Evolutionary conservation across 768 basidiomycete species (phyloP), one percentile per base, ranked within the genome.

Genomic region (Mycena floridula): DNA sequence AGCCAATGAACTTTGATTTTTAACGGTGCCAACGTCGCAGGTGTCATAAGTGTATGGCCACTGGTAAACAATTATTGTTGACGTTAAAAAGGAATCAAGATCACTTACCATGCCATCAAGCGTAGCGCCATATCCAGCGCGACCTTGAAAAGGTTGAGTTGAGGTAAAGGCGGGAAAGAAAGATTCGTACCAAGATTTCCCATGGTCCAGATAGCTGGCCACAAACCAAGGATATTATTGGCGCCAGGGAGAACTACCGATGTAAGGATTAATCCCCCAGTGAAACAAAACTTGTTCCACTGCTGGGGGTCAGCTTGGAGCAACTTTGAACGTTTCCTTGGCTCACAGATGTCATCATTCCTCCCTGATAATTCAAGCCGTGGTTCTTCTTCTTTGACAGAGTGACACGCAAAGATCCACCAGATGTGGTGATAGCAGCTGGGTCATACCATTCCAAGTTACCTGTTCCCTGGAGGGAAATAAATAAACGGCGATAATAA

Each of bases 1-100:
- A n/a, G 20, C 91, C 91, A 26, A n/a, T n/a, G n/a, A n/a, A n/a
- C n/a, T 77, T 61, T 94, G 92, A 60, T 90, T 90, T 8, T 76
- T 67, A 1, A 85, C 65, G 2, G 89, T 90, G 4, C 89, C 89
- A 12, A 87, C 74, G 57, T 91, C 89, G 59, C 89, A 90, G 4
- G 78, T 58, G 47, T 84, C 79, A 52, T 84, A 84, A 5, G 72
- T 73, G 55, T 81, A 84, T 22, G 82, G 83, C 80, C 81, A 83
- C 78, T 53, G 52, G 1, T 80, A 82, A 43, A 84, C 82, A 5
- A 74, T 66, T 40, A 66, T 76, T 16, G 81, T 83, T 53, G 84
- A 1, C 64, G 60, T 38, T 11, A 12, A 22, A 20, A 21, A 38
- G 9, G 11, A 38, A 38, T 11, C 20, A 38, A 30, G 21, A 27